These are phyloP conservation scores for Schoenoplectus tabernaemontani DNA, from an alignment of 202 grass and related monocot species.

Conservation along the genomic window DNA sequence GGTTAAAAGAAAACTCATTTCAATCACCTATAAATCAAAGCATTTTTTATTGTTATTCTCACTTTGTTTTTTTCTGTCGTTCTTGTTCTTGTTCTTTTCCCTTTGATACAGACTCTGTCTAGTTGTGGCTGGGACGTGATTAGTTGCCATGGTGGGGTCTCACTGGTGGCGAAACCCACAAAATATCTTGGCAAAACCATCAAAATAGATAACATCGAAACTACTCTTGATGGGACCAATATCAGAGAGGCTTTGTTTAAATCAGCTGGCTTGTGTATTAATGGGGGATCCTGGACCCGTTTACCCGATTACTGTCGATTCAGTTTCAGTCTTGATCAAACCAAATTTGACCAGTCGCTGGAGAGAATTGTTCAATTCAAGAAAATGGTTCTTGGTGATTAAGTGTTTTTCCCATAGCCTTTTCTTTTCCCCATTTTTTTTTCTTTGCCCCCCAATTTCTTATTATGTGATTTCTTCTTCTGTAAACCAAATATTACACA, in stretches of 20 bases:
- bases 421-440: not conserved
- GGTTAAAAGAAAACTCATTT: not conserved
- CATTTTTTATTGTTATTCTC: not conserved
- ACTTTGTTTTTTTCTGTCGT: not conserved
- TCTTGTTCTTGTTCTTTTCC: not conserved
- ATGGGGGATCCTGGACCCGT: slow-evolving; percentile 77
- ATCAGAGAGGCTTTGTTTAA: slow-evolving; percentile 64
- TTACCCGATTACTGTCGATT: slow-evolving; percentile 61
- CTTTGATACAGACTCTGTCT: slow-evolving; percentile 46
- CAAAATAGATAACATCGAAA: slow-evolving; percentile 45
- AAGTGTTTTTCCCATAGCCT: not conserved
- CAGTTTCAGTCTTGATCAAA: slow-evolving; percentile 63
- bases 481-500: not conserved
- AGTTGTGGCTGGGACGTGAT: slow-evolving; percentile 65
- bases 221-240: slow-evolving; percentile 44
- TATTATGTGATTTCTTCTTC: not conserved
- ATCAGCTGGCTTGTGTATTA: slow-evolving; percentile 74
- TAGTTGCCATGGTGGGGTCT: slow-evolving; percentile 49
- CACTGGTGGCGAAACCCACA: slow-evolving; percentile 67
- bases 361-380: slow-evolving; percentile 49
- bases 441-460: not conserved
- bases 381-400: slow-evolving; percentile 49
- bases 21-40: not conserved
- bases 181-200: slow-evolving; percentile 56
- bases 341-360: slow-evolving; percentile 54